phyloP scores from a whole-genome alignment of 805 yeast genomes.

The Kazachstania africana region DNA sequence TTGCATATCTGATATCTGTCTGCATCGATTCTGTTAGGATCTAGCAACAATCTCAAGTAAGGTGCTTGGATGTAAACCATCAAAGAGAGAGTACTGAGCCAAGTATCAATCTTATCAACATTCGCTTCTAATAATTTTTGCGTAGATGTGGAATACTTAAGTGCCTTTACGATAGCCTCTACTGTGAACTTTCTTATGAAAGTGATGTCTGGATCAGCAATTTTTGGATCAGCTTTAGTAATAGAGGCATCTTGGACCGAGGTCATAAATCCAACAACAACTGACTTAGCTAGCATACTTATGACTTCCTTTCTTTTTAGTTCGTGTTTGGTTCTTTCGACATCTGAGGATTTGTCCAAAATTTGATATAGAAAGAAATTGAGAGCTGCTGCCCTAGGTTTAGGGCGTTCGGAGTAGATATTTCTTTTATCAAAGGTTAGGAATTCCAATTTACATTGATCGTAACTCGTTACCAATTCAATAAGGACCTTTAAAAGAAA shows the following conservation, averaged over 20 bases:
- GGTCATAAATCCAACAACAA: conserved; percentile 52
- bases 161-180: conserved; percentile 52
- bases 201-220: conserved; percentile 56
- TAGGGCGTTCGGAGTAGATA: conserved; percentile 30
- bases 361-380: conserved; percentile 70
- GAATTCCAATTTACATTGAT: conserved; percentile 71
- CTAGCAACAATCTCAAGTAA: conserved; percentile 31
- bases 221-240: conserved; percentile 32
- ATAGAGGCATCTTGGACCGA: conserved; percentile 38
- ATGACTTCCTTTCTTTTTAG: conserved; percentile 42
- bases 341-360: conserved; percentile 39
- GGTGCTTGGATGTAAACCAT: conserved; percentile 23
- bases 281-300: conserved; percentile 49
- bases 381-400: conserved; percentile 67
- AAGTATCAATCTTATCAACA: conserved; percentile 20
- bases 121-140: conserved; percentile 16
- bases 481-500: conserved; percentile 56
- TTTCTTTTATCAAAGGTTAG: conserved; percentile 60
- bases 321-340: conserved; percentile 24
- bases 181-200: conserved; percentile 64
- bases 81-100: conserved; percentile 22
- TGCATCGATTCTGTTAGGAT: conserved; percentile 36
- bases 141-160: conserved; percentile 37
- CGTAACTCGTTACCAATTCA: conserved; percentile 69
- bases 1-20: conserved; percentile 58